Evolutionary conservation across 768 basidiomycete genomes (phyloP).

Genomic region (Hypsizygus marmoreus): DNA sequence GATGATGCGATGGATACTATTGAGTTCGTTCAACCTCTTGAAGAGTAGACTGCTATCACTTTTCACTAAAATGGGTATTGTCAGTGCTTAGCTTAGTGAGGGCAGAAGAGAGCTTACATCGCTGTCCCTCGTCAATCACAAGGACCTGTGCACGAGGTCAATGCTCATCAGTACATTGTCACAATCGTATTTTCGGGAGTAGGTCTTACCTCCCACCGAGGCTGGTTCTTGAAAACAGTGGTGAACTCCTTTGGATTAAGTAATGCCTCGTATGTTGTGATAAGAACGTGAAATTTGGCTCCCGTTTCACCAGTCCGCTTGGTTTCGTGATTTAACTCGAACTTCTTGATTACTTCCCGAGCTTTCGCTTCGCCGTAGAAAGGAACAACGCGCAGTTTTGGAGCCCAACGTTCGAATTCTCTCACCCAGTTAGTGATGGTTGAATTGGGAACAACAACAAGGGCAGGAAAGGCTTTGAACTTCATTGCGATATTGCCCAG

Average conservation of each 20-base stretch:
- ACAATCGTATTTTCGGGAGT: neutral
- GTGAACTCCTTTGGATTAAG: conserved; percentile 68
- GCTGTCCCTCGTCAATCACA: conserved; percentile 91
- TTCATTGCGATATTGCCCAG: conserved; percentile 63
- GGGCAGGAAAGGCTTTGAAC: conserved; percentile 69
- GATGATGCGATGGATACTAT: conserved; percentile 76
- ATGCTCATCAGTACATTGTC: conserved; percentile 1
- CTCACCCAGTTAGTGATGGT: conserved; percentile 95
- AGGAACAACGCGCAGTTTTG: conserved; percentile 74
- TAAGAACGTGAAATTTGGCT: conserved; percentile 83
- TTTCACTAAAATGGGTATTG: conserved; percentile 59
- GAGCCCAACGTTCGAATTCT: conserved; percentile 89
- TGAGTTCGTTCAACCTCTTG: conserved; percentile 79
- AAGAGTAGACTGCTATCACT: conserved; percentile 79
- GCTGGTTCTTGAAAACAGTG: conserved; percentile 76
- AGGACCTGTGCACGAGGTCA: conserved; percentile 45
- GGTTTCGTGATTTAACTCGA: conserved; percentile 71
- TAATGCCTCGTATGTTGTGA: conserved; percentile 92
- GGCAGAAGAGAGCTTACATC: conserved; percentile 52
- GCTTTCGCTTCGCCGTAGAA: conserved; percentile 82
- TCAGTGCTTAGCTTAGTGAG: conserved; percentile 13
- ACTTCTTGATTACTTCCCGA: conserved; percentile 78
- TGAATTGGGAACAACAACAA: conserved; percentile 95
- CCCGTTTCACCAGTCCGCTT: conserved; percentile 43
- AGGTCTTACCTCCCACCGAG: conserved; percentile 77